Base-by-base conservation (phyloP, 2,329 filamentous ascomycete genomes). In the Ophiostoma montium region DNA sequence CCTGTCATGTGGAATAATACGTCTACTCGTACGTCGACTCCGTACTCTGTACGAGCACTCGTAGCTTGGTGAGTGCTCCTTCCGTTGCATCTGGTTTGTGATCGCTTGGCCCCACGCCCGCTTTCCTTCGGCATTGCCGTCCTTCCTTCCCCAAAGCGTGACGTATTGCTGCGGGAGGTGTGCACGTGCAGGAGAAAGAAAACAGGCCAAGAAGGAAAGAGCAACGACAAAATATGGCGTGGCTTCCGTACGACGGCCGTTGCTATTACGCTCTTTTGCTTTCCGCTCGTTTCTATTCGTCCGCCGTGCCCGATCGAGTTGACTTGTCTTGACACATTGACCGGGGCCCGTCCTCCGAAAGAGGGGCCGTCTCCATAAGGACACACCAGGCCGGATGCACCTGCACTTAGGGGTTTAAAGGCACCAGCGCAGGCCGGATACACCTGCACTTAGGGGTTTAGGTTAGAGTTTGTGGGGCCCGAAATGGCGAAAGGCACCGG, bases 371-470 rank as follows among this genome's bases (percentile, higher is more conserved):
- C 48, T 35, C 48, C 35, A 45, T 46, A 35, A 23, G 30, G 31
- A 27, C 23, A 27, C 5, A 27, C 16, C 35, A n/a, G 35, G 13
- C n/a, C 47, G 67, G 63, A 62, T 67, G 62, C 62, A 74, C 70
- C 70, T 75, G 71, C 71, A 71, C 71, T 74, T 75, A 74, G 69
- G 69, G 71, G 72, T 69, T 68, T 73, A 15, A 33, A 15, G 10
- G 5, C 4, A 27, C 8, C 15, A 10, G 10, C 11, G 32, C n/a
- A n/a, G n/a, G n/a, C n/a, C 68, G 67, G 63, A 62, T 67, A 62
- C 62, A 74, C 70, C 70, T 75, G 71, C 71, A 71, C 71, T 74
- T 75, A 74, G 69, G 69, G 71, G 72, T 69, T 68, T 73, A 74
- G 71, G 50, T 47, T 18, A 36, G 16, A 56, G 57, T 27, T 27